Evolutionary conservation across 805 yeast genomes (phyloP), one percentile per base, ranked within the genome.

Genomic region (Barnettozyma californica): DNA sequence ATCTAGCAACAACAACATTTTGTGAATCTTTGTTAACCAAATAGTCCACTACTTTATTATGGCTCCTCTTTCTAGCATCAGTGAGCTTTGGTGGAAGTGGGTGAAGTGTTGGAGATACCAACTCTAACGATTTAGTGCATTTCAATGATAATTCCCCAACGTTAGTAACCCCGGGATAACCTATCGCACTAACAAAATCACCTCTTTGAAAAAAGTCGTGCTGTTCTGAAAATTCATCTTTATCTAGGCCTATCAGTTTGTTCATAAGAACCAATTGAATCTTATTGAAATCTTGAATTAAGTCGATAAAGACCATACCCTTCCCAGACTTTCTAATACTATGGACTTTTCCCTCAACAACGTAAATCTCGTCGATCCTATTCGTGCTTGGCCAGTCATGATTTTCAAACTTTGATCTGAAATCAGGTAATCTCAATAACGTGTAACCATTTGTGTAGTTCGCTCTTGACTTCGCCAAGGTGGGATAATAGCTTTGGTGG

Each of bases 111-210:
- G 96, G 92, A 0, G 91, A 65, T 7, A 85, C 73, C 11, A 89
- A 64, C 23, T 44, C 51, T 2, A 87, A 62, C 2, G 81, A 74
- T n/a, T 61, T 50, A 0, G 67, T 65, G 11, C 83, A 73, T 53
- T 85, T 80, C 45, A 92, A 59, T 1, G 96, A 84, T 8, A 90
- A 67, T 54, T 91, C 96, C 0, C 92, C 94, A 4, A 80, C 79
- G 47, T 83, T 80, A 0, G 97, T 87, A 3, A 76, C 63, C 23
- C 92, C 87, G 0, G 97, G 90, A 21, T 56, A 61, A 0, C 99
- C 99, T 3, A 66, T 58, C 21, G 83, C 79, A 8, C 78, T 67
- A 4, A 92, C 68, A 40, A 75, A 76, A 60, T 92, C 99, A 0
- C 97, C 97, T 20, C 76, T 76, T 43, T 83, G 72, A 36, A 89